Base-by-base conservation (phyloP, 768 basidiomycete species). In the Hygrocybe coccinea region DNA sequence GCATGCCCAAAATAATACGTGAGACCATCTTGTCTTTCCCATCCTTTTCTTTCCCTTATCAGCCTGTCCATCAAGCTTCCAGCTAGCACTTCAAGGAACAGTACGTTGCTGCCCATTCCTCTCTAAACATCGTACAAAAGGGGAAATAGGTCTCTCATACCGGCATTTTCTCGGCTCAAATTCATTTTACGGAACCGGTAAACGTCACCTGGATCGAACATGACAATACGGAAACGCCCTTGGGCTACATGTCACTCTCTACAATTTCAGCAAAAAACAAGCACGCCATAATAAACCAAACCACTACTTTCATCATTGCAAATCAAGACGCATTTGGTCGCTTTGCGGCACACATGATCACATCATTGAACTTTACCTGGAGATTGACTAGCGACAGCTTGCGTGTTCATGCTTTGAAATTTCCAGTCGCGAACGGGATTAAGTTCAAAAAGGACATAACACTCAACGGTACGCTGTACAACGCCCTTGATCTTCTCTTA, bases 321-420 rank as follows among this genome's bases (percentile, higher is more conserved):
- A 75, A 89, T 61, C 68, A 79, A 62, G 67, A 65, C 29, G 81
- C 81, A 10, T 89, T 89, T 60, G 80, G 80, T 55, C 73, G 72
- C 19, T 89, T 89, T 67, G 77, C 85, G 2, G 70, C 70, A 39
- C 69, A 74, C 33, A 74, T 90, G 76, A 88, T 89, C 64, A 89
- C 84, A 0, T 76, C 80, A 45, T 71, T 72, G 45, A 82, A 76
- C 55, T 89, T 89, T 62, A 87, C 82, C 1, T 90, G 87, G 87
- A 74, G 76, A 53, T 68, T 90, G 39, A 63, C 71, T 15, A 85
- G 79, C 55, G 65, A 77, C n/a, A 76, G 77, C 58, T 74, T 89
- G 37, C 72, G 73, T 6, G 85, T 86, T 10, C 81, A 83, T 52
- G 87, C 87, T 2, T 70, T 79, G 57, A 84, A 82, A 59, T 86